A percentile compares a stretch with the other conserved stretches of the same genome.
These are phyloP conservation scores for Fusarium sp. DNA, from an alignment of 2,329 filamentous ascomycete genomes.

Conservation along the genomic window DNA sequence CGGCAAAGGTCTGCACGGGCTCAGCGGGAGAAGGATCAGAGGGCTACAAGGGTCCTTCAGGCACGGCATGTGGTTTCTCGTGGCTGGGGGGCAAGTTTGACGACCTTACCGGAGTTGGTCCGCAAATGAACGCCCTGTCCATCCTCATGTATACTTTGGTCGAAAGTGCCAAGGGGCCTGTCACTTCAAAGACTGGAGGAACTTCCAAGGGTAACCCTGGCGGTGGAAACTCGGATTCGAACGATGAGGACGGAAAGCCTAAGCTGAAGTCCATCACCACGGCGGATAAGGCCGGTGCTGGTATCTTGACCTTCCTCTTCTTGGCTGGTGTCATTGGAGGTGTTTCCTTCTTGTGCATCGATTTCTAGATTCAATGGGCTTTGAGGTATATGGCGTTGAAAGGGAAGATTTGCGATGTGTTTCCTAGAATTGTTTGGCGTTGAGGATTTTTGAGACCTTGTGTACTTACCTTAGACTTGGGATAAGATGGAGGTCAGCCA, in stretches of 20 bases:
- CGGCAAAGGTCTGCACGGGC: conserved; percentile 67
- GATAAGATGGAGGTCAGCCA: too few relatives aligned
- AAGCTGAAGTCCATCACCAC: conserved; percentile 58
- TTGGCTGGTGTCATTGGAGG: conserved; percentile 65
- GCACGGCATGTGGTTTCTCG: conserved; percentile 77
- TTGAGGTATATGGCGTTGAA: conserved; percentile 9
- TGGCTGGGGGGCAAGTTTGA: conserved; percentile 74
- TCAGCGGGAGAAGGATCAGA: conserved; percentile 52
- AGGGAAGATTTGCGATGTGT: not conserved
- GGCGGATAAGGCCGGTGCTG: conserved; percentile 69
- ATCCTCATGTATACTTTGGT: conserved; percentile 74
- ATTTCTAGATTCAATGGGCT: conserved; percentile 9
- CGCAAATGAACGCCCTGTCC: conserved; percentile 78
- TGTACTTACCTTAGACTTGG: conserved; percentile 19
- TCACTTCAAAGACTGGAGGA: conserved; percentile 71
- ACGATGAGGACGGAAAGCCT: conserved; percentile 48
- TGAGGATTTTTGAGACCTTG: conserved; percentile 5
- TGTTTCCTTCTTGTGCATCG: conserved; percentile 56
- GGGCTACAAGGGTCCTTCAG: conserved; percentile 66
- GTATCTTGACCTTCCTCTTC: conserved; percentile 68
- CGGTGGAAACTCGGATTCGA: conserved; percentile 58
- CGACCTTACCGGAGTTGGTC: conserved; percentile 73
- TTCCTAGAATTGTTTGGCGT: conserved; percentile 15
- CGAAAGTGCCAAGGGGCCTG: conserved; percentile 59
- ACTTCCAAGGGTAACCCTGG: conserved; percentile 68